A percentile compares a stretch with the other conserved stretches of the same genome.
Conservation (phyloP, 768 basidiomycete species). For the Mycena galericulata region DNA sequence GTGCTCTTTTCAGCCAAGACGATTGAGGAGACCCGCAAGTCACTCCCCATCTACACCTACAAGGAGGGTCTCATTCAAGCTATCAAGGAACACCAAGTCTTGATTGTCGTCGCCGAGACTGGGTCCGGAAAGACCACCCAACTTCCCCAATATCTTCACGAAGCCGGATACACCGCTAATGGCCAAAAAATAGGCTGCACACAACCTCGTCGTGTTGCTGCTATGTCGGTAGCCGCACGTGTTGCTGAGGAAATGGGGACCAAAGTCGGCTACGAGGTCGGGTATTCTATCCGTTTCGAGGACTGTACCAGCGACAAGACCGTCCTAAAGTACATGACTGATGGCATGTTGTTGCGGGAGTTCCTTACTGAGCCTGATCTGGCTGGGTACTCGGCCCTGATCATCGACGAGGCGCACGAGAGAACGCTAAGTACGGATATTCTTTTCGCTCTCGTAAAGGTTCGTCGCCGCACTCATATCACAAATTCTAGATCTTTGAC, state of each 20-base stretch:
- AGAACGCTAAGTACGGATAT: slow-evolving; percentile 98
- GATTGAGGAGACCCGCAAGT: slow-evolving; percentile 95
- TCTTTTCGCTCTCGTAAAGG: slow-evolving; percentile 98
- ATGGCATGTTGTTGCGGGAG: slow-evolving; percentile 97
- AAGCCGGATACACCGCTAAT: slow-evolving; percentile 92
- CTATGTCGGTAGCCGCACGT: slow-evolving; percentile 99
- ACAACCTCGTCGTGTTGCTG: slow-evolving; percentile 97
- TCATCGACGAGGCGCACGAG: slow-evolving; percentile 99
- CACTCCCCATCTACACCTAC: slow-evolving; percentile 90
- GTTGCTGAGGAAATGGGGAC: slow-evolving; percentile 99
- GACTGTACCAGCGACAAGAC: slow-evolving; percentile 99
- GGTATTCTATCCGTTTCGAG: slow-evolving; percentile 99
- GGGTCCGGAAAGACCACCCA: slow-evolving; percentile 99
- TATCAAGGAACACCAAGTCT: slow-evolving; percentile 90
- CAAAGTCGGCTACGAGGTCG: slow-evolving; percentile 97
- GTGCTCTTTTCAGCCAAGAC: slow-evolving; percentile 68
- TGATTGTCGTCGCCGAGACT: slow-evolving; percentile 98
- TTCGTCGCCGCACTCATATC: slow-evolving; percentile 57
- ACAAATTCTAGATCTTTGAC: slow-evolving; percentile 44
- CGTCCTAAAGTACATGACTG: slow-evolving; percentile 99
- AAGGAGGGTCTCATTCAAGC: slow-evolving; percentile 91
- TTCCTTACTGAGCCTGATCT: slow-evolving; percentile 98
- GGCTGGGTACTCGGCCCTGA: slow-evolving; percentile 93
- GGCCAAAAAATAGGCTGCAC: slow-evolving; percentile 96
- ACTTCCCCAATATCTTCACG: slow-evolving; percentile 97